Evolutionary conservation across 768 basidiomycete species (phyloP).

Genomic region (Macrolepiota albuminosa): DNA sequence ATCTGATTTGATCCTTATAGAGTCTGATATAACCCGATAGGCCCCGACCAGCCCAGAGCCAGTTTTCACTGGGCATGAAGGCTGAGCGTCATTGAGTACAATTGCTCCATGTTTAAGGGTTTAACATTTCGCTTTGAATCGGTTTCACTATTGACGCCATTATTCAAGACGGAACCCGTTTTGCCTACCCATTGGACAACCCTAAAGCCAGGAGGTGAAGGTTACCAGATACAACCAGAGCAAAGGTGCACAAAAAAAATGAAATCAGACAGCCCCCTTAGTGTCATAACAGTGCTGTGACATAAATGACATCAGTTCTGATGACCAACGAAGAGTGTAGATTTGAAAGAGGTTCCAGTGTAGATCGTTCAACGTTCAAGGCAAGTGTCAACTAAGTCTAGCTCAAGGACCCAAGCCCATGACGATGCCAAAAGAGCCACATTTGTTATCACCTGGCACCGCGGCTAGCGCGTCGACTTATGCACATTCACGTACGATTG

Average conservation of each 20-base stretch:
- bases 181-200: neutral
- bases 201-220: neutral
- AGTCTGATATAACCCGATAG: too few species aligned
- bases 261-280: neutral
- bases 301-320: neutral
- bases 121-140: neutral
- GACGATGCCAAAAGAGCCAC: conserved; percentile 6
- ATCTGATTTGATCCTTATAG: too few species aligned
- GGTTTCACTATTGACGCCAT: neutral
- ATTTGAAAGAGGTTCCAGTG: neutral
- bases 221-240: neutral
- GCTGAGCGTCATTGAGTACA: too few species aligned
- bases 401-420: neutral
- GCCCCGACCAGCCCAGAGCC: too few species aligned
- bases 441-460: conserved; percentile 8
- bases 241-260: neutral
- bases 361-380: too few species aligned
- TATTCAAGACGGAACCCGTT: neutral
- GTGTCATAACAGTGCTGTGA: neutral
- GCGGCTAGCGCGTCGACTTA: conserved; percentile 3
- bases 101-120: too few species aligned
- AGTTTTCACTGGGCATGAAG: too few species aligned
- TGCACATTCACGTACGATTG: conserved; percentile 4
- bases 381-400: neutral
- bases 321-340: neutral